Evolutionary conservation across 495 filamentous ascomycete species (phyloP).

Genomic region (Clohesyomyces aquaticus): DNA sequence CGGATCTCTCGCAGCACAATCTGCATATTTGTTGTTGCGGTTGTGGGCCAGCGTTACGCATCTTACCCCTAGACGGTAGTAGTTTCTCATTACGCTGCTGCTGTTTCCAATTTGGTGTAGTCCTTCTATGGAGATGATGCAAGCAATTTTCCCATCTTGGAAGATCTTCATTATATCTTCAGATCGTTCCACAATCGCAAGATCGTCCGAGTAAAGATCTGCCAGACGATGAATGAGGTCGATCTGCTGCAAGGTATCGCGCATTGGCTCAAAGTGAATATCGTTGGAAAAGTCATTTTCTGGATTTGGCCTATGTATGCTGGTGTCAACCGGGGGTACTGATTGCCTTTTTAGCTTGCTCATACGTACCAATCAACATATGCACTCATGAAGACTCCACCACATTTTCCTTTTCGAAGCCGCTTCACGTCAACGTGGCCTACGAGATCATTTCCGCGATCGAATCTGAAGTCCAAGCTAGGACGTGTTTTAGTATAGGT

Average conservation of each 20-base stretch:
- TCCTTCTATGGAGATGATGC: constrained; percentile 34
- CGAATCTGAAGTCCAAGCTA: neutral
- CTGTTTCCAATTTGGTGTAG: constrained; percentile 43
- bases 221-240: constrained; percentile 46
- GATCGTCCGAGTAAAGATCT: constrained; percentile 31
- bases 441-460: neutral
- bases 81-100: constrained; percentile 43
- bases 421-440: constrained; percentile 14
- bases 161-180: constrained; percentile 32
- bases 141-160: constrained; percentile 23
- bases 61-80: constrained; percentile 25
- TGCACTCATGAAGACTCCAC: constrained; percentile 29
- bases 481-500: too few relatives aligned
- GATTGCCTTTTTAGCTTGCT: neutral
- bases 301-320: constrained; percentile 9
- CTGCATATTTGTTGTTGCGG: constrained; percentile 23
- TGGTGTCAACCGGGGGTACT: neutral
- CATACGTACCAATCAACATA: constrained; percentile 30
- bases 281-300: constrained; percentile 26
- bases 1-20: constrained; percentile 10
- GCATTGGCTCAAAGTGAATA: constrained; percentile 26
- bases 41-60: constrained; percentile 28
- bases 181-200: constrained; percentile 26
- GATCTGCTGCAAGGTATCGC: constrained; percentile 49
- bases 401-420: constrained; percentile 9